Evolutionary conservation across 192 early-diverging fungal species (phyloP).

Genomic region (Coemansia asiatica): DNA sequence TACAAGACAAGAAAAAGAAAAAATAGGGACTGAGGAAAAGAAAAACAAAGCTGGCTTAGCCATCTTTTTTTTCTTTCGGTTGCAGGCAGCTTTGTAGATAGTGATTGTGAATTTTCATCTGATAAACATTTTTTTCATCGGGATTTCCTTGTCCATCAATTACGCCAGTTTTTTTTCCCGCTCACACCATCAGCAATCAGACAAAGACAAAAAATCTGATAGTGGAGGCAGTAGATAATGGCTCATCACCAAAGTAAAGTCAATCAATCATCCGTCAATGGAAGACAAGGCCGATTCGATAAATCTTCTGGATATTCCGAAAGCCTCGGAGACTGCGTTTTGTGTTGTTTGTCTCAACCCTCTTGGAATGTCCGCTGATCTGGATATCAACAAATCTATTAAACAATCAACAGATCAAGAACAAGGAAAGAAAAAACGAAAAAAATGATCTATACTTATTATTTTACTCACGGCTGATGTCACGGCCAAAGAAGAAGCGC

Average conservation of each 20-base stretch:
- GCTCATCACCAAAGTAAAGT: constrained; percentile 3
- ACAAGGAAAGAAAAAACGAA: background rate
- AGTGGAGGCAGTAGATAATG: background rate
- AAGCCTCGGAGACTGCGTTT: too few species aligned
- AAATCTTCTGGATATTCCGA: too few species aligned
- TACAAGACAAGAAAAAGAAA: background rate
- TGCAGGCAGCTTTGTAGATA: too few species aligned
- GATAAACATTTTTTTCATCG: background rate
- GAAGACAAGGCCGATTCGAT: too few species aligned
- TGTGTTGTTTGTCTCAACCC: too few species aligned
- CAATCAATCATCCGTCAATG: background rate
- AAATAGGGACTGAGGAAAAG: background rate
- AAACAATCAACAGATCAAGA: too few species aligned
- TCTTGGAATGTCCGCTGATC: too few species aligned
- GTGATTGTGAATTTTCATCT: background rate
- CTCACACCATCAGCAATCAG: background rate
- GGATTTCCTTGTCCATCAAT: background rate
- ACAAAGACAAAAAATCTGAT: too few species aligned
- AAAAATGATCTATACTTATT: background rate
- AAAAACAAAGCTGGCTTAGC: background rate
- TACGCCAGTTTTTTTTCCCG: background rate
- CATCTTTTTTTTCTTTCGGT: background rate
- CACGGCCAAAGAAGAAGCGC: constrained; percentile 85
- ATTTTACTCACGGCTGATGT: constrained; percentile 84
- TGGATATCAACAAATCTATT: too few species aligned